Conservation (phyloP, 2,329 filamentous ascomycete species). For the Fusarium dlaminii region DNA sequence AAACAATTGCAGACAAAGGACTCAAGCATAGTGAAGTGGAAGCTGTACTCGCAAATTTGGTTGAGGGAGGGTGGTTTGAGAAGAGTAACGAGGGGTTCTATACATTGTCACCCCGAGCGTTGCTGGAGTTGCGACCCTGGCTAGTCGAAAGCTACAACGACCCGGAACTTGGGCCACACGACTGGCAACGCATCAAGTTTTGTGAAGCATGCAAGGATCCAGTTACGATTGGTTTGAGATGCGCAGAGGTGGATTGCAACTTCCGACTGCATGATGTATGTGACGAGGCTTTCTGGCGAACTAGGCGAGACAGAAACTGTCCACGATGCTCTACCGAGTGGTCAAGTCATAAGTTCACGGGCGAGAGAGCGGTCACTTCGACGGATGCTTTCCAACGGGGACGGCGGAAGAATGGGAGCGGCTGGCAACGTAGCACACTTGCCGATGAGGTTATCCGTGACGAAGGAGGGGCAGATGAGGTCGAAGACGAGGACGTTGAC, state of each 20-base stretch:
- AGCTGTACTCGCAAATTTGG: conserved; percentile 71
- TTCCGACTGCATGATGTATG: conserved; percentile 82
- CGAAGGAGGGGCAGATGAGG: conserved; percentile 39
- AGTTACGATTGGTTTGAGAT: conserved; percentile 85
- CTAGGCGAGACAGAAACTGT: conserved; percentile 69
- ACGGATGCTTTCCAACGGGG: conserved; percentile 60
- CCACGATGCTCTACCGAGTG: conserved; percentile 67
- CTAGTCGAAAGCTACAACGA: conserved; percentile 93
- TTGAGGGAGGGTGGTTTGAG: conserved; percentile 87
- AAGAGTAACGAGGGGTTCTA: conserved; percentile 78
- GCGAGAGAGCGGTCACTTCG: conserved; percentile 65
- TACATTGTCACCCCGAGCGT: conserved; percentile 75
- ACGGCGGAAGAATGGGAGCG: conserved; percentile 47
- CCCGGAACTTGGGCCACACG: conserved; percentile 64
- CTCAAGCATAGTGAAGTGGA: conserved; percentile 84
- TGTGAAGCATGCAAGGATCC: conserved; percentile 92
- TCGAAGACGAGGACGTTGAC: conserved; percentile 37
- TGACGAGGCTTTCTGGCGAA: conserved; percentile 76
- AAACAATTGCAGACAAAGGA: conserved; percentile 57
- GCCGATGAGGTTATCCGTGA: conserved; percentile 48
- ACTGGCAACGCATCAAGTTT: conserved; percentile 80
- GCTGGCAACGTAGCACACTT: conserved; percentile 45
- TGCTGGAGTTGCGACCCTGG: conserved; percentile 88
- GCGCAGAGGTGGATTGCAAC: conserved; percentile 72
- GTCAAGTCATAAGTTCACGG: conserved; percentile 61